Evolutionary conservation across 768 basidiomycete species (phyloP), one percentile per base, ranked within the genome.

Genomic region (Rhodotorula sphaerocarpa): DNA sequence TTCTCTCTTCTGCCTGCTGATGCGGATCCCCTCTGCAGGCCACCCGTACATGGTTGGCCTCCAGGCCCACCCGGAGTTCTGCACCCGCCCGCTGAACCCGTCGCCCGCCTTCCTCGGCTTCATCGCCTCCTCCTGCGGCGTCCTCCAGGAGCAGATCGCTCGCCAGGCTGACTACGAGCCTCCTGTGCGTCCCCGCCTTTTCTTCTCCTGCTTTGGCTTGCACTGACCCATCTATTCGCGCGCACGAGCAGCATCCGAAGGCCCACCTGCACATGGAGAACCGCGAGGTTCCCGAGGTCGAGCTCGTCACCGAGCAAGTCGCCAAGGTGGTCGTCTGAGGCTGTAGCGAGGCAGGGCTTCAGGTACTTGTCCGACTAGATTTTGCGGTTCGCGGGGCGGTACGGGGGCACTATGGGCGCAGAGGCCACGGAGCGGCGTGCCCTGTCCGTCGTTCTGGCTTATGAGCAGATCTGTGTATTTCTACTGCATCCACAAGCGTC

Each of bases 11-110:
- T 0, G 5, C 11, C 1, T 25, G 5, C 47, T 56, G 9, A 57
- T 21, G n/a, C 27, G 15, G 18, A 27, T n/a, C 21, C 18, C 51
- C 16, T 18, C 21, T 27, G 20, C 67, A 89, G 92, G 88, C 70
- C 95, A 99, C 76, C 88, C 90, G 3, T 99, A 83, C 80, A 97
- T 92, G 74, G 78, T 93, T 47, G 95, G 84, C 28, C 79, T 99
- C 47, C 95, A 99, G 78, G 89, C 95, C 1, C 95, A 99, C 73
- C 95, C 95, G 1, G 95, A 99, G 76, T 92, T 99, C 78, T 97
- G 93, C 79, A 92, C 95, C 28, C 85, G 95, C 33, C 95, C 95
- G 3, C 79, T 99, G 46, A 97, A 99, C 77, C 95, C 95, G 3
- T 95, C 90, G 0, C 95, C 95, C 0, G 86, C 91, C 0, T 96